Evolutionary conservation across 2,329 filamentous ascomycete species (phyloP), one percentile per base, ranked within the genome.

Genomic region (Ciborinia camelliae): DNA sequence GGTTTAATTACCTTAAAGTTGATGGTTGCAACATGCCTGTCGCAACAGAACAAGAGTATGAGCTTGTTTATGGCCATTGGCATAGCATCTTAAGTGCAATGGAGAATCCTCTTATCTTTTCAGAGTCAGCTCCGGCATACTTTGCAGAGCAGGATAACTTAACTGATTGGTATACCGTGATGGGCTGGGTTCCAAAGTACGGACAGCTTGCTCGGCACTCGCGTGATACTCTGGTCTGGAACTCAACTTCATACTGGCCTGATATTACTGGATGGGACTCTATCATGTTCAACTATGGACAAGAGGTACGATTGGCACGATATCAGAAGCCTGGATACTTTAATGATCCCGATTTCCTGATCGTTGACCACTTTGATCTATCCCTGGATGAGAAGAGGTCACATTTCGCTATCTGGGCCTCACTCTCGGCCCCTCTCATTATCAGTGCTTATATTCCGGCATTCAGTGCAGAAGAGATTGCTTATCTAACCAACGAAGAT

Each of bases 1-100:
- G 82, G 2, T 79, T 87, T 62, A 83, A 86, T 70, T 87, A 84
- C 65, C 73, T 84, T 28, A 86, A 86, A 73, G 82, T 84, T 68
- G 84, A 86, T 72, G 86, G 86, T 71, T 86, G 83, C 72, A 76
- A 80, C 64, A 73, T 79, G 50, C 70, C 69, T 45, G 65, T 62
- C 14, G 67, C 64, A 12, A 78, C 77, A 0, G 67, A 74, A n/a
- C 70, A 74, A 32, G 79, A 77, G 73, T 77, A 79, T 66, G 70
- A 76, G 53, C 74, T 76, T 60, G 78, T 81, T 26, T 72, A 71
- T 65, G 74, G 75, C 1, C 69, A 75, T 18, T 83, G 81, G 81
- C 77, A 80, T 62, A 67, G 73, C 3, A 71, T 80, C n/a, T 68
- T 63, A 61, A 64, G 63, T 62, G 66, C 66, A n/a, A 55, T 71